Conservation (phyloP, 2,329 filamentous ascomycete species). For the Diplodia sapinea region DNA sequence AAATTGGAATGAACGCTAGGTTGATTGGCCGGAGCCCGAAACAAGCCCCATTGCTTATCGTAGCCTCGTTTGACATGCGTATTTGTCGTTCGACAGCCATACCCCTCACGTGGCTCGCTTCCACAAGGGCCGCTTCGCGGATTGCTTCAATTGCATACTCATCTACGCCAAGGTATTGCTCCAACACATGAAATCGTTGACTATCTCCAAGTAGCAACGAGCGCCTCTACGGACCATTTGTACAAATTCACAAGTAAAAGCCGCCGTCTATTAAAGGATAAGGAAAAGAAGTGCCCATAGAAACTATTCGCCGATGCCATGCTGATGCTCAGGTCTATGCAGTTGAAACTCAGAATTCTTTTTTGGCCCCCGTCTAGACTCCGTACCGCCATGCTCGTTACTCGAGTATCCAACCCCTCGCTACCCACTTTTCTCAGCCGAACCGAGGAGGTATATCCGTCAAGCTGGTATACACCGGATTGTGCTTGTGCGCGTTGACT, state of each 20-base stretch:
- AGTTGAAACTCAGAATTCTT: not conserved
- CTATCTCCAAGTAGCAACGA: not conserved
- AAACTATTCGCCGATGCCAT: conserved; percentile 4
- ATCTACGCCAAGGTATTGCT: not conserved
- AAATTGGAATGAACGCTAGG: conserved; percentile 1
- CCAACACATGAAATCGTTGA: not conserved
- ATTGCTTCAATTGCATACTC: not conserved
- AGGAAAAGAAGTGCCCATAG: not conserved
- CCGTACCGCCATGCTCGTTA: conserved; percentile 4
- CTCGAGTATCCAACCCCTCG: not conserved
- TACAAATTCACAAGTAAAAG: not conserved
- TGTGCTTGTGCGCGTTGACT: conserved; percentile 21
- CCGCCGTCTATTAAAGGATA: not conserved
- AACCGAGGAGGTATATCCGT: conserved; percentile 2
- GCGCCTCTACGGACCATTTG: not conserved
- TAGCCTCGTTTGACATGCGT: not conserved
- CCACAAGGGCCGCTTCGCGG: not conserved
- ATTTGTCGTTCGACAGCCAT: conserved; percentile 7
- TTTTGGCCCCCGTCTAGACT: not conserved
- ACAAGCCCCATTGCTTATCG: conserved; percentile 1
- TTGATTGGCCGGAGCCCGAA: not conserved
- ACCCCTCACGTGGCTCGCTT: not conserved
- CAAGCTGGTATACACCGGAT: conserved; percentile 1
- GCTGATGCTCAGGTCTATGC: not conserved
- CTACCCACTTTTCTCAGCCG: not conserved